These are phyloP conservation scores for Waltergamsia citrina DNA, from an alignment of 2,329 filamentous ascomycete genomes.

Conservation along the genomic window DNA sequence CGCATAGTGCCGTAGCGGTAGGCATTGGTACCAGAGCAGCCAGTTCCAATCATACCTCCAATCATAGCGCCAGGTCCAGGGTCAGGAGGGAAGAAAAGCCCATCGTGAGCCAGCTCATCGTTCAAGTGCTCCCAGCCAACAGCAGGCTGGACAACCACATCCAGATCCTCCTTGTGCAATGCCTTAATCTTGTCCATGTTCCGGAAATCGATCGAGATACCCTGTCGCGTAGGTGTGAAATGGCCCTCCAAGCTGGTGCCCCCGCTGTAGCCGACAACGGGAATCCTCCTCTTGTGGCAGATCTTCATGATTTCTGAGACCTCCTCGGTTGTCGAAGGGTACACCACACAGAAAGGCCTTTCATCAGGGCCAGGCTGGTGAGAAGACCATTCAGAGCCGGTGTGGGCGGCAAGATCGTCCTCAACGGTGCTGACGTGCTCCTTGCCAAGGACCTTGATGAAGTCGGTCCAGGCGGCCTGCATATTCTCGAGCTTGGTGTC, in stretches of 20 bases:
- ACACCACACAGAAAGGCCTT: constrained; percentile 62
- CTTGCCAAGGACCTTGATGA: constrained; percentile 52
- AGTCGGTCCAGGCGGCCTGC: constrained; percentile 62
- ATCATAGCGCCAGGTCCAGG: constrained; percentile 89
- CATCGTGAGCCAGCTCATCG: constrained; percentile 61
- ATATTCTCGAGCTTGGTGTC: constrained; percentile 53
- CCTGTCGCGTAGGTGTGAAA: constrained; percentile 72
- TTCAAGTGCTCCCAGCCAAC: constrained; percentile 84
- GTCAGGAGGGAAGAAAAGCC: constrained; percentile 86
- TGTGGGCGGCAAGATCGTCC: constrained; percentile 44
- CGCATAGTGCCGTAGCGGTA: constrained; percentile 93
- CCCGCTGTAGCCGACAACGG: constrained; percentile 79
- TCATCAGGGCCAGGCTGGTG: constrained; percentile 39
- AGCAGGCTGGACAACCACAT: constrained; percentile 70
- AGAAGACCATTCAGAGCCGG: constrained; percentile 54
- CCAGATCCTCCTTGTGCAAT: constrained; percentile 69
- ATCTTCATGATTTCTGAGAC: constrained; percentile 83
- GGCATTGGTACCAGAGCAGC: constrained; percentile 72
- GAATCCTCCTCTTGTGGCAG: constrained; percentile 71
- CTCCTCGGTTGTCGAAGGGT: constrained; percentile 68
- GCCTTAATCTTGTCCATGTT: constrained; percentile 75
- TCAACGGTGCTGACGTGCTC: constrained; percentile 54
- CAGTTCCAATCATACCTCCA: constrained; percentile 75
- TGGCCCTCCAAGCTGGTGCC: constrained; percentile 88
- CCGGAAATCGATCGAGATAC: constrained; percentile 77